phyloP scores from a whole-genome alignment of 2,329 filamentous ascomycete species.

The Curvularia spicifera region DNA sequence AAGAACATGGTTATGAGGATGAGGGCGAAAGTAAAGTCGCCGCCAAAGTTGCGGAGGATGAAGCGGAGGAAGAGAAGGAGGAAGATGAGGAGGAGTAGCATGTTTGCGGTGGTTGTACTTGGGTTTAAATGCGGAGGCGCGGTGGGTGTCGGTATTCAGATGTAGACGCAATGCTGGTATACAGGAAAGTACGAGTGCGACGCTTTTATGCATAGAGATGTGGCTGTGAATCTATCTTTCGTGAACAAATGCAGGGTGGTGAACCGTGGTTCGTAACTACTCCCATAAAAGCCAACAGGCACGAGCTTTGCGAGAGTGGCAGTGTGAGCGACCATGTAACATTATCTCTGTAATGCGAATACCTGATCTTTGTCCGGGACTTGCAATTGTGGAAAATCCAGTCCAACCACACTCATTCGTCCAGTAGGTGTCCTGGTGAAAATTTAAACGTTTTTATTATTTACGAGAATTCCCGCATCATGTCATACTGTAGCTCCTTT shows the following conservation, averaged over 20 bases:
- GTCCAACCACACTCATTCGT: background rate
- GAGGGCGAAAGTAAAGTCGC: background rate
- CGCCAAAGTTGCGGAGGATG: background rate
- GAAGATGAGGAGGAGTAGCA: background rate
- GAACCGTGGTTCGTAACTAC: background rate
- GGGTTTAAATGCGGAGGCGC: background rate
- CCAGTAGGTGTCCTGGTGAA: too few relatives aligned
- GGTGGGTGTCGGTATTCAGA: background rate
- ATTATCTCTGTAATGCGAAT: background rate
- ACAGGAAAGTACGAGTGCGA: background rate
- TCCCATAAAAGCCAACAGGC: background rate
- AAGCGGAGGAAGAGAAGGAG: background rate
- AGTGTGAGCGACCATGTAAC: too few relatives aligned
- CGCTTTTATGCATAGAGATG: background rate
- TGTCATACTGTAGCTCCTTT: constrained; percentile 21
- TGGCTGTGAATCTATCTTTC: background rate
- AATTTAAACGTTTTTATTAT: background rate
- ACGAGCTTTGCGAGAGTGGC: background rate
- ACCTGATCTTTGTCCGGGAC: background rate
- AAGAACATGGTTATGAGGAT: background rate
- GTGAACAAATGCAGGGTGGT: background rate
- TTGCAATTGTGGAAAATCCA: background rate
- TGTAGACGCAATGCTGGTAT: background rate
- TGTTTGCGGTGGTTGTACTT: background rate
- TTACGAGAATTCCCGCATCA: background rate